phyloP scores from a whole-genome alignment of 2,329 filamentous ascomycete genomes.

The Trichoderma semiorbis region DNA sequence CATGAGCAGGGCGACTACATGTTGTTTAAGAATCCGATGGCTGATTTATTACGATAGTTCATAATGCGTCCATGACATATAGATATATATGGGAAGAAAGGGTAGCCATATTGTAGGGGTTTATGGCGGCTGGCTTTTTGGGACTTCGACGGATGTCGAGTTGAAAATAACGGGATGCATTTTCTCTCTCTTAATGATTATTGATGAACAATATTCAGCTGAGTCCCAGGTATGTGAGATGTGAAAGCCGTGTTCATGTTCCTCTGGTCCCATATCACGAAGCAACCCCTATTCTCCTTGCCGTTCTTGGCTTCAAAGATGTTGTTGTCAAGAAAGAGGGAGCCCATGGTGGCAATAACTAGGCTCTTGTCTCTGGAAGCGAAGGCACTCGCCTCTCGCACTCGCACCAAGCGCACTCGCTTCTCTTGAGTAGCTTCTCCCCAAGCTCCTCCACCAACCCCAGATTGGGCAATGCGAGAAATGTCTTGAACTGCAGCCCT shows the following conservation, averaged over 20 bases:
- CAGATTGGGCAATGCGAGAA: constrained; percentile 14
- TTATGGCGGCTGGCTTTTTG: background rate
- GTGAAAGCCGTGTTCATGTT: background rate
- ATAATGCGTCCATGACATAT: constrained; percentile 12
- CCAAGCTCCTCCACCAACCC: constrained; percentile 11
- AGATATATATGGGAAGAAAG: background rate
- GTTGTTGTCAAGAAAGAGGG: background rate
- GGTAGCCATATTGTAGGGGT: background rate
- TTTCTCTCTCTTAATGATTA: background rate
- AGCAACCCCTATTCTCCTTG: background rate
- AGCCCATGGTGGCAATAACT: background rate
- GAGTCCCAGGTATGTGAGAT: background rate
- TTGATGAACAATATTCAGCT: background rate
- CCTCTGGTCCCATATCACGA: background rate
- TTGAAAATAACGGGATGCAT: background rate
- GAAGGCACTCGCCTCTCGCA: constrained; percentile 9
- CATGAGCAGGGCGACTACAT: background rate
- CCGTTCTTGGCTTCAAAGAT: background rate
- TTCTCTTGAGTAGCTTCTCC: background rate
- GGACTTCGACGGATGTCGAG: background rate
- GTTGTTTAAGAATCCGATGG: background rate
- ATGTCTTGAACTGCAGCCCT: constrained; percentile 10
- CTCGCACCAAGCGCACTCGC: constrained; percentile 7
- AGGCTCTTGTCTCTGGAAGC: background rate
- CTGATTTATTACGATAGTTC: background rate